Evolutionary conservation across 441 rosid species (phyloP).

Genomic region (Populus tomentosa): DNA sequence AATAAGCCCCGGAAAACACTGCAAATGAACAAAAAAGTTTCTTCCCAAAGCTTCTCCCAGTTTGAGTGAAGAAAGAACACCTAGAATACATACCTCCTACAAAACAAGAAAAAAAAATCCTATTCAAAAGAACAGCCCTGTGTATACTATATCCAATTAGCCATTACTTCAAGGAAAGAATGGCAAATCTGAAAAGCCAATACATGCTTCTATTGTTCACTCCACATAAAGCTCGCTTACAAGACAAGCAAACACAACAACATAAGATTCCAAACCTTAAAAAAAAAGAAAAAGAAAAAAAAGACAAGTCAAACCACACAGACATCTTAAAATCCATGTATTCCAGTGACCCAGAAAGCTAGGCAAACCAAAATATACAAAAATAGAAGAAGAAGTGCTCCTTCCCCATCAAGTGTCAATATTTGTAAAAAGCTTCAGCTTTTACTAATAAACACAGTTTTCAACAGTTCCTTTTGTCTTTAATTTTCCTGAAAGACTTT

Average conservation of each 20-base stretch:
- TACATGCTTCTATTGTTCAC: conserved; percentile 13
- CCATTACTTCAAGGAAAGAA: conserved; percentile 40
- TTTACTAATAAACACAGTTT: not conserved
- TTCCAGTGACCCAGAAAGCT: not conserved
- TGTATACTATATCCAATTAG: conserved; percentile 17
- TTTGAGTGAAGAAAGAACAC: conserved; percentile 22
- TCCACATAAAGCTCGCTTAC: conserved; percentile 34
- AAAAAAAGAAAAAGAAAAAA: not conserved
- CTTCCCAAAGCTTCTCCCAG: conserved; percentile 29
- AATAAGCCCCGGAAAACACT: conserved; percentile 34
- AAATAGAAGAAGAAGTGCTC: not conserved
- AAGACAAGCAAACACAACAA: conserved; percentile 36
- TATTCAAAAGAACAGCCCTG: conserved; percentile 20
- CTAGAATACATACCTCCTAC: conserved; percentile 27
- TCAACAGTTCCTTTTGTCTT: not conserved
- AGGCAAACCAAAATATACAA: not conserved
- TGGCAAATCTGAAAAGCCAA: conserved; percentile 22
- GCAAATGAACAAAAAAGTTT: conserved; percentile 33
- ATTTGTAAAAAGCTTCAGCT: not conserved
- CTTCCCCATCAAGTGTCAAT: not conserved
- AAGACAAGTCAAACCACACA: not conserved
- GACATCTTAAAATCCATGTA: not conserved
- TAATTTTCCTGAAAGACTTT: not conserved
- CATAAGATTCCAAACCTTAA: conserved; percentile 34
- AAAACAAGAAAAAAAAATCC: not conserved